Evolutionary conservation across 768 basidiomycete species (phyloP), one percentile per base, ranked within the genome.

Genomic region (Ramaria sp.): DNA sequence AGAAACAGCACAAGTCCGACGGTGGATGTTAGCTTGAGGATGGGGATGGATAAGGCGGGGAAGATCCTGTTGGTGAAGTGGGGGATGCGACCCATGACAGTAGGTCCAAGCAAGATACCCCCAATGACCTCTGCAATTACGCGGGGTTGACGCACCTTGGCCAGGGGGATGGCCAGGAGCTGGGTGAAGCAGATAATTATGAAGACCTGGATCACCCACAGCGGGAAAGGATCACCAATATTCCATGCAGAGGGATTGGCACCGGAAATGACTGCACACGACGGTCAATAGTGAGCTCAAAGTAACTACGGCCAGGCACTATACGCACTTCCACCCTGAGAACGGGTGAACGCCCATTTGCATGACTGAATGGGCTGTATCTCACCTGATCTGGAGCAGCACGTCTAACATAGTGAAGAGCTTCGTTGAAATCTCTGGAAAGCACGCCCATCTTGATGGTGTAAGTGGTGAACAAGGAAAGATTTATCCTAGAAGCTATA

Each of bases 71-170:
- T 56, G 5, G 72, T 72, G 70, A 92, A 95, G 37, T 72, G 64
- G 0, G 87, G 89, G 56, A 92, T 89, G 25, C 79, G 80, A 2
- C 89, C 89, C 13, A 51, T 3, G 6, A 50, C 56, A 3, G 68
- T 70, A 0, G 68, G 69, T 39, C 92, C 93, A 10, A 97, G 76
- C 20, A 97, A 62, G 59, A 98, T 82, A 20, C 95, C 95, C 0
- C 84, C 90, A 53, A 97, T 79, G 56, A 96, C 85, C 66, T 97
- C 94, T 39, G 92, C 82, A 50, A 96, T 91, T 57, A 97, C 94
- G n/a, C 83, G 75, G 1, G 95, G 95, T 62, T 97, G 94, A 32
- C 79, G 81, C 34, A 95, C 79, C 53, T 75, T 81, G 7, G 71
- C 66, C 20, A 96, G 73, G 49, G 78, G 55, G 18, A 87, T 66